phyloP scores from a whole-genome alignment of 176 grass and related monocot genomes.

The Poa annua region DNA sequence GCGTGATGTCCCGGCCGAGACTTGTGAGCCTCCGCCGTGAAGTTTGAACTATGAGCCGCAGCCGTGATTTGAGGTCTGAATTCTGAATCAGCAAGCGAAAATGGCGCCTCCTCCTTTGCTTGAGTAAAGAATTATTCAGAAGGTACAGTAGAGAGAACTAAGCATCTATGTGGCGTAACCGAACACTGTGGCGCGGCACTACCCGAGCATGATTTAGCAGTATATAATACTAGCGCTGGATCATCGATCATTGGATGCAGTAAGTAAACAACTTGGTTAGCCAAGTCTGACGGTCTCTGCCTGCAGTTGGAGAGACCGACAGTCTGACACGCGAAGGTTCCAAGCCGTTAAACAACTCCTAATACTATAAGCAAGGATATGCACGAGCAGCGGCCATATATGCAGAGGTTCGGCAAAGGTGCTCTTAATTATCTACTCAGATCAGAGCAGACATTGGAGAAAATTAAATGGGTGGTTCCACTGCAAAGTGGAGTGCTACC shows the following conservation, averaged over 20 bases:
- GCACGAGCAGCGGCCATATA: neutral
- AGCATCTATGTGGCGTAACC: no score
- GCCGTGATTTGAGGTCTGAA: neutral
- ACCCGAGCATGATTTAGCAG: neutral
- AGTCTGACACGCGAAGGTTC: slow-evolving; percentile 57
- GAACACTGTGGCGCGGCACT: neutral
- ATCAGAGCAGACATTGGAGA: neutral
- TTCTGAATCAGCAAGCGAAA: neutral
- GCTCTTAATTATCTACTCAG: neutral
- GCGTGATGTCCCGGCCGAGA: neutral
- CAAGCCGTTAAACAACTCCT: slow-evolving; percentile 43
- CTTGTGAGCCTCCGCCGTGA: neutral
- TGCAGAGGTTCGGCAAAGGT: slow-evolving; percentile 34
- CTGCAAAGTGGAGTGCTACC: neutral
- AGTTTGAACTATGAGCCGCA: neutral
- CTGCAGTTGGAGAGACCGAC: neutral
- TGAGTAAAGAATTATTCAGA: slow-evolving; percentile 33
- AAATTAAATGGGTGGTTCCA: neutral
- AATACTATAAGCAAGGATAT: neutral
- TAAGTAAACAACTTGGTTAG: slow-evolving; percentile 47
- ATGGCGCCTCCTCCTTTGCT: neutral
- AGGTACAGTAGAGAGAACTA: neutral
- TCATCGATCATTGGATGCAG: slow-evolving; percentile 17
- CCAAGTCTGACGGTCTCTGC: no score
- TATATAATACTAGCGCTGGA: neutral